These are phyloP conservation scores for Plantago coronopus DNA, from an alignment of 305 asterid genomes.

Conservation along the genomic window DNA sequence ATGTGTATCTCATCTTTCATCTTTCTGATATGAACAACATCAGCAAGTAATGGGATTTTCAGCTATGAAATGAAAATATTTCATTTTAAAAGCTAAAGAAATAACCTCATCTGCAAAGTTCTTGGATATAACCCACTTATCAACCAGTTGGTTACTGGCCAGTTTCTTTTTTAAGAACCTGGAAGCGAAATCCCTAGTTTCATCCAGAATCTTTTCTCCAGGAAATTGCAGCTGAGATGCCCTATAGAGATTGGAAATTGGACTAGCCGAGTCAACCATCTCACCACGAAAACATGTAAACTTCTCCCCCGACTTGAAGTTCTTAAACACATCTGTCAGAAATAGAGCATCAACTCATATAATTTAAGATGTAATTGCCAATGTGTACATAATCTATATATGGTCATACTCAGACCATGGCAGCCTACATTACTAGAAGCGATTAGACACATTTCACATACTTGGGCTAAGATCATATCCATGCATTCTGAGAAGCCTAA, in stretches of 20 bases:
- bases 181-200: constrained; percentile 27
- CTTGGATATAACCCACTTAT: constrained; percentile 43
- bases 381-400: no score
- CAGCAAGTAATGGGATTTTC: no score
- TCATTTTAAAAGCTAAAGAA: no score
- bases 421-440: no score
- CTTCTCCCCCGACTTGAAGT: constrained; percentile 23
- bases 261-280: constrained; percentile 21
- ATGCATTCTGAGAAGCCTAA: constrained; percentile 43
- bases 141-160: constrained; percentile 19
- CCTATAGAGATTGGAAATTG: constrained; percentile 28
- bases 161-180: constrained; percentile 24
- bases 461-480: constrained; percentile 39
- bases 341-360: background rate
- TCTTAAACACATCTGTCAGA: constrained; percentile 11
- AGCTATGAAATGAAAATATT: no score
- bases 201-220: constrained; percentile 38
- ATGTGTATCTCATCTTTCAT: no score
- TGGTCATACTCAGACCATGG: no score
- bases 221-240: constrained; percentile 31
- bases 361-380: no score
- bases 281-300: constrained; percentile 28
- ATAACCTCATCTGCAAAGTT: constrained; percentile 38
- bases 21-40: no score
- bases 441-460: background rate